phyloP scores from a whole-genome alignment of 2,329 filamentous ascomycete species.

The Xylariaceae sp. region DNA sequence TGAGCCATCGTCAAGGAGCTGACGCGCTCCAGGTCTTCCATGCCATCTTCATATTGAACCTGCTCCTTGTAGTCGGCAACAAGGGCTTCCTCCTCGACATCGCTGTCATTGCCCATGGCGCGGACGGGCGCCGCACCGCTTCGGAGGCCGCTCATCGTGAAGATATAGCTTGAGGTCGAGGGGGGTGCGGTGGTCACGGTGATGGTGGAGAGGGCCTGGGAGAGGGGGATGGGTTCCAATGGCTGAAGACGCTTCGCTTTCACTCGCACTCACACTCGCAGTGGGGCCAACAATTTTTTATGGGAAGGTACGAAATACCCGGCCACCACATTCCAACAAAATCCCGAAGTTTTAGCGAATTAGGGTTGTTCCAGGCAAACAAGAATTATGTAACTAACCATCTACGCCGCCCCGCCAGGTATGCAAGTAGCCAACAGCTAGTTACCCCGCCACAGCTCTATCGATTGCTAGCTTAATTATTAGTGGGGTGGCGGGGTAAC shows the following conservation, averaged over 20 bases:
- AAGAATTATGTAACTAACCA: neutral
- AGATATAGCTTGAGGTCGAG: slow-evolving; percentile 5
- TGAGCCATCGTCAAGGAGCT: slow-evolving; percentile 63
- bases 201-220: slow-evolving; percentile 23
- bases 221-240: slow-evolving; percentile 17
- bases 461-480: neutral
- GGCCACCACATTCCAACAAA: slow-evolving; percentile 15
- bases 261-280: slow-evolving; percentile 12
- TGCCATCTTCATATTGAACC: slow-evolving; percentile 84
- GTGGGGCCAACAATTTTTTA: slow-evolving; percentile 28
- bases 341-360: slow-evolving; percentile 31
- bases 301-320: slow-evolving; percentile 12
- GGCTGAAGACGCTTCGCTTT: slow-evolving; percentile 13
- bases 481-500: slow-evolving; percentile 17
- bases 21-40: slow-evolving; percentile 74
- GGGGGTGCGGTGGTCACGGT: slow-evolving; percentile 5
- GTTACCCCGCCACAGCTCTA: slow-evolving; percentile 12
- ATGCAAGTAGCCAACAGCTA: neutral
- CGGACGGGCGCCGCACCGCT: slow-evolving; percentile 56
- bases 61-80: slow-evolving; percentile 96
- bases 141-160: slow-evolving; percentile 56
- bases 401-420: too few relatives aligned
- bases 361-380: slow-evolving; percentile 26
- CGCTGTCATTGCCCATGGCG: slow-evolving; percentile 72
- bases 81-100: slow-evolving; percentile 92